Evolutionary conservation across 129 eudicot genomes (phyloP).

Genomic region (Ambrosia artemisiifolia): DNA sequence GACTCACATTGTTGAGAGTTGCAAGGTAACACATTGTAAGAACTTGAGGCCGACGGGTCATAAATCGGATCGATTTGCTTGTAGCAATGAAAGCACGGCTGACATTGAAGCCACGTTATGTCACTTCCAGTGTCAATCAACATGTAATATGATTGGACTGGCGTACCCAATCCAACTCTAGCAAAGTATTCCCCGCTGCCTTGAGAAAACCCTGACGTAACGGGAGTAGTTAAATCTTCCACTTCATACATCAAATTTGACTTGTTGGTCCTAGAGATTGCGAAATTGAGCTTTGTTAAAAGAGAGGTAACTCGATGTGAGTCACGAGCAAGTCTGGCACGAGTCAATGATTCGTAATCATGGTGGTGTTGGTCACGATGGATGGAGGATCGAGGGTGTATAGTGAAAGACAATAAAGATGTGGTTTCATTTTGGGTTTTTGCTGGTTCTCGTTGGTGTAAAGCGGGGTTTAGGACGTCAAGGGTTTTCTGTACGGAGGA

Average conservation of each 20-base stretch:
- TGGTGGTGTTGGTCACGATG: conserved; percentile 15
- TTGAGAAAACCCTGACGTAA: conserved; percentile 48
- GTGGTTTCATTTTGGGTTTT: neutral
- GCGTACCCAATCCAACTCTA: conserved; percentile 64
- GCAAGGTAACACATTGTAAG: conserved; percentile 42
- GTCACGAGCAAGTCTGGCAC: conserved; percentile 53
- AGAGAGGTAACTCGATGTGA: conserved; percentile 40
- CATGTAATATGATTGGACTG: conserved; percentile 42
- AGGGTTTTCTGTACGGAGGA: conserved; percentile 30
- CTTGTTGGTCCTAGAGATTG: conserved; percentile 12
- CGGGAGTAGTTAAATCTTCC: conserved; percentile 37
- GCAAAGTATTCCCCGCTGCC: conserved; percentile 84
- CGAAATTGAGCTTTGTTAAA: conserved; percentile 13
- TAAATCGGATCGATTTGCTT: conserved; percentile 62
- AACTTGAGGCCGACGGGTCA: conserved; percentile 41
- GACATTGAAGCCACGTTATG: conserved; percentile 70
- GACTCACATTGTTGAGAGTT: conserved; percentile 35
- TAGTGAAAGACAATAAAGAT: conserved; percentile 24
- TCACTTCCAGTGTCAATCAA: conserved; percentile 73
- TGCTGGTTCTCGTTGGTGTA: neutral
- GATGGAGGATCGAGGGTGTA: conserved; percentile 46
- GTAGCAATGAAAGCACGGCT: conserved; percentile 68
- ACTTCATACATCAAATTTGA: conserved; percentile 5
- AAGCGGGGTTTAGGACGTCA: conserved; percentile 19
- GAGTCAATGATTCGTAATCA: conserved; percentile 46